These are phyloP conservation scores for Chrysoporthe cubensis DNA, from an alignment of 2,329 filamentous ascomycete genomes.

Conservation along the genomic window DNA sequence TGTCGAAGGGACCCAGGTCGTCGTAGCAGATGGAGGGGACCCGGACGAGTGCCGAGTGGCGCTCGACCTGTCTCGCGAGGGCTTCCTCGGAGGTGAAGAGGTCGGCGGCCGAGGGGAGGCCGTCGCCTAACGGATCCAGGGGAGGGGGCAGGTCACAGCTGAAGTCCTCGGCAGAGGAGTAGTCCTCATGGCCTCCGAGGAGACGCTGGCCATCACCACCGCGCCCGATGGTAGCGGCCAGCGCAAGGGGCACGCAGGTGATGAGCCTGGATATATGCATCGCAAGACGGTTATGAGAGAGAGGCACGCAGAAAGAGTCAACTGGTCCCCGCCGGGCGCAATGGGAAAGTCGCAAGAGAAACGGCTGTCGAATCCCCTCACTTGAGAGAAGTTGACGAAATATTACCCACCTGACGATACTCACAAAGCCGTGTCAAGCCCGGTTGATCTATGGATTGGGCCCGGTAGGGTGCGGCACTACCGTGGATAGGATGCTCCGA, in stretches of 20 bases:
- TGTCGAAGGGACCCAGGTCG: constrained; percentile 56
- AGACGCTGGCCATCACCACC: constrained; percentile 4
- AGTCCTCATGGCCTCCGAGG: not conserved
- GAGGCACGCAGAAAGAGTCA: not conserved
- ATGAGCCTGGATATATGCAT: constrained; percentile 23
- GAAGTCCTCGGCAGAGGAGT: constrained; percentile 18
- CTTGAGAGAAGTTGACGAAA: not conserved
- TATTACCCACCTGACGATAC: not conserved
- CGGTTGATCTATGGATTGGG: constrained; percentile 1
- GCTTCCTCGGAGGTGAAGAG: constrained; percentile 35
- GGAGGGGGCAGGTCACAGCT: constrained; percentile 25
- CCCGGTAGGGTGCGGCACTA: too few relatives aligned
- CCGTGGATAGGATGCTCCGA: constrained; percentile 7
- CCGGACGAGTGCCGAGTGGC: constrained; percentile 58
- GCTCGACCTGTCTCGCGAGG: constrained; percentile 46
- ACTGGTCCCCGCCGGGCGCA: constrained; percentile 6
- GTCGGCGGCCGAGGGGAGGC: constrained; percentile 24
- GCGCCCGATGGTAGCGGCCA: constrained; percentile 23
- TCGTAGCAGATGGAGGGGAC: constrained; percentile 61
- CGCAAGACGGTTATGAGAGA: not conserved
- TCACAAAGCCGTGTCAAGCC: constrained; percentile 2
- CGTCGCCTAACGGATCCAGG: constrained; percentile 27
- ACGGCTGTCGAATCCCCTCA: not conserved
- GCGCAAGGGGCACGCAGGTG: constrained; percentile 15
- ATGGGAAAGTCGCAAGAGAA: constrained; percentile 2